These are phyloP conservation scores for Oidium heveae DNA, from an alignment of 2,329 filamentous ascomycete species.

Conservation along the genomic window DNA sequence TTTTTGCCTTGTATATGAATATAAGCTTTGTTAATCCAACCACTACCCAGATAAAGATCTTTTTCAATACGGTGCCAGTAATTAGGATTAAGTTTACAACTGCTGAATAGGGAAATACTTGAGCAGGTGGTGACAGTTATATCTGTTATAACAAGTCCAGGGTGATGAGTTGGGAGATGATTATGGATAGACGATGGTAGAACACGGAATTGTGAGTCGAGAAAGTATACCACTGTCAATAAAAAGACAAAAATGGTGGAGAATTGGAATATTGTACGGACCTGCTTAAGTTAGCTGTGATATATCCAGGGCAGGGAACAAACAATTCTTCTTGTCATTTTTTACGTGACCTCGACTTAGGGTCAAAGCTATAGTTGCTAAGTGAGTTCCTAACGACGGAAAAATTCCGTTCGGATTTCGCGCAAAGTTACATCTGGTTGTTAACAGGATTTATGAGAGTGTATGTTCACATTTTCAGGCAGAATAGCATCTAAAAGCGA, in stretches of 20 bases:
- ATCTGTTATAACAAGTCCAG: conserved; percentile 44
- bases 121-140: conserved; percentile 40
- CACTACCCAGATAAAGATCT: conserved; percentile 38
- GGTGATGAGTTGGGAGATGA: conserved; percentile 40
- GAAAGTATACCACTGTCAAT: conserved; percentile 32
- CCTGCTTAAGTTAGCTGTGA: conserved; percentile 14
- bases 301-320: conserved; percentile 1
- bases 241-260: conserved; percentile 18
- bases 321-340: conserved; percentile 15
- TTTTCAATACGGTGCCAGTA: conserved; percentile 45
- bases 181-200: conserved; percentile 43
- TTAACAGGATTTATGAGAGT: too few relatives aligned
- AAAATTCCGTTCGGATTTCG: too few relatives aligned
- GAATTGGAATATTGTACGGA: conserved; percentile 18
- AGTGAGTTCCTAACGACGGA: too few relatives aligned
- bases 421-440: too few relatives aligned
- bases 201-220: conserved; percentile 44
- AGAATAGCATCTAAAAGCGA: too few relatives aligned
- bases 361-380: neutral
- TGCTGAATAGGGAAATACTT: conserved; percentile 30
- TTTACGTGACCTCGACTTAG: conserved; percentile 1
- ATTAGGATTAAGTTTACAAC: conserved; percentile 28
- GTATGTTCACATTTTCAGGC: too few relatives aligned
- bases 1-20: conserved; percentile 43
- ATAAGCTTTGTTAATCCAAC: conserved; percentile 40